Conservation (phyloP, 345 rosid species). For the Eucalyptus rudis region DNA sequence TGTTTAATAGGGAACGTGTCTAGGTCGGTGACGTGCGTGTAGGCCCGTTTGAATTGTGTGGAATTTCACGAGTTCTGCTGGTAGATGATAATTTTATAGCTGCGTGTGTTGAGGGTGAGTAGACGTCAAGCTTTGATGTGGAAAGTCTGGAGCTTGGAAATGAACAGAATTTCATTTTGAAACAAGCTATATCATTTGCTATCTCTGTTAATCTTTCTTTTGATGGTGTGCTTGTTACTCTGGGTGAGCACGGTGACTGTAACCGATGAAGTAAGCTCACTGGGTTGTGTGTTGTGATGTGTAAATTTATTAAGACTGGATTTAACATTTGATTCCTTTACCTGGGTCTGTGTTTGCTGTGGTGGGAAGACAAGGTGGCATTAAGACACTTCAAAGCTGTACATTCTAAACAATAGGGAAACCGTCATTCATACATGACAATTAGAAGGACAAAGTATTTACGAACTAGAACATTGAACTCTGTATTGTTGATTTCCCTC, state of each 20-base stretch:
- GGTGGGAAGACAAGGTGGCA: background rate
- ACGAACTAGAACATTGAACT: background rate
- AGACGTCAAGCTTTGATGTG: background rate
- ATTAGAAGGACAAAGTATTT: background rate
- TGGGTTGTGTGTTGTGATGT: background rate
- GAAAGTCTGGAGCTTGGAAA: background rate
- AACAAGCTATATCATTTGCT: background rate
- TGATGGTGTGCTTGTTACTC: background rate
- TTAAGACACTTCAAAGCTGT: background rate
- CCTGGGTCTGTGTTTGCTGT: background rate
- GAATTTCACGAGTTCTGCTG: background rate
- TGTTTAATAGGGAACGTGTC: background rate
- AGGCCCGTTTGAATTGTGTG: background rate
- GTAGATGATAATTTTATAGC: background rate
- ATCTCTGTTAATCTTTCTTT: background rate
- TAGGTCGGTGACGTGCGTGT: background rate
- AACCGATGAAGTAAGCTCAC: background rate
- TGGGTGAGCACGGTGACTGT: background rate
- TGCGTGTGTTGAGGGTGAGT: background rate
- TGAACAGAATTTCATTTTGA: background rate
- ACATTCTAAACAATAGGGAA: background rate
- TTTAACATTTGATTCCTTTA: background rate
- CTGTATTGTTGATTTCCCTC: background rate
- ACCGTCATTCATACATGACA: background rate
- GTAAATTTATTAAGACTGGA: background rate